Base-by-base conservation (phyloP, 345 rosid species). In the Cardamine resedifolia region DNA sequence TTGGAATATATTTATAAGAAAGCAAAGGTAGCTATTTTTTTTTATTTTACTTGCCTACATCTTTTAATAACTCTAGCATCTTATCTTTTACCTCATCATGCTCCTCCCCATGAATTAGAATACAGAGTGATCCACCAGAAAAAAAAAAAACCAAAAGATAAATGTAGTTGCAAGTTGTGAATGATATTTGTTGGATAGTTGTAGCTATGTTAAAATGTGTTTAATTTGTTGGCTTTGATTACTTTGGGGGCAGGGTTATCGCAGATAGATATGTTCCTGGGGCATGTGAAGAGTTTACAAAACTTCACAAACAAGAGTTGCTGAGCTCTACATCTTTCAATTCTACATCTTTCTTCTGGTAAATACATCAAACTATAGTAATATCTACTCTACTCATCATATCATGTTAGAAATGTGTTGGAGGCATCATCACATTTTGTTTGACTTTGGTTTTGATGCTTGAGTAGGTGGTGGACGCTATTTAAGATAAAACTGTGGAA, bases 221-320 rank as follows among this genome's bases (percentile, higher is more conserved):
- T 36, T 66, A n/a, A 44, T 44, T 44, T 44, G 48, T 16, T 44
- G 20, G 20, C 10, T 44, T 44, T 44, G 20, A 16, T n/a, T 16
- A n/a, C 16, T 33, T 58, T 70, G 16, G 27, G 79, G 47, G 58
- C 89, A 93, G 97, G 75, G 97, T 90, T 26, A 66, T 87, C 58
- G 97, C 92, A 3, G 88, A 90, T 66, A 88, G 88, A 45, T 90
- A 87, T 30, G 84, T 93, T 62, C 83, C 98, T 9, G 89, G 93
- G 98, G 96, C 97, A 23, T 93, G 90, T 3, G 92, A 93, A 66
- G 94, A 87, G 18, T 90, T 93, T 78, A 79, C 88, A 23, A 83
- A 84, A 76, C 81, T 84, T 74, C 83, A 90, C 67, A 85, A 86
- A 30, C 75, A 70, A 67, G 80, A 84, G 44, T 79, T 93, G 50